Evolutionary conservation across 129 eudicot species (phyloP).

Genomic region (Artemisia tridentata): DNA sequence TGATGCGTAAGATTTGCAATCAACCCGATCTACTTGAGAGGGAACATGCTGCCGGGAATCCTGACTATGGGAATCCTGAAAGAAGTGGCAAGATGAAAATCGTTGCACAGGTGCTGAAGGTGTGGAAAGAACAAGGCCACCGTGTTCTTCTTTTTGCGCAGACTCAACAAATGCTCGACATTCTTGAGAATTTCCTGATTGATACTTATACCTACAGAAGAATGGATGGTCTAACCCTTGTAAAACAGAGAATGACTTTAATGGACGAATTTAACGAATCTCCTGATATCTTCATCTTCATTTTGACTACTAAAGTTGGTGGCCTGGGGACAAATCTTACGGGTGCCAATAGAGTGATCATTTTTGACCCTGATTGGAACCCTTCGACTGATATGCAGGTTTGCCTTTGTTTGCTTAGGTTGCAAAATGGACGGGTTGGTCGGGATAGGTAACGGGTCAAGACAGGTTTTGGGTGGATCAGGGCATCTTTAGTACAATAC

Average conservation of each 20-base stretch:
- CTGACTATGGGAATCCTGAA: slow-evolving; percentile 85
- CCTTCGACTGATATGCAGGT: slow-evolving; percentile 99
- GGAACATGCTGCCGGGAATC: slow-evolving; percentile 69
- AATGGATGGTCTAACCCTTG: slow-evolving; percentile 94
- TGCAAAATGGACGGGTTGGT: not conserved
- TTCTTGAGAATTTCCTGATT: slow-evolving; percentile 69
- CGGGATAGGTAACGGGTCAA: no score
- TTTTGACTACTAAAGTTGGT: slow-evolving; percentile 94
- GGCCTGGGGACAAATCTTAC: slow-evolving; percentile 94
- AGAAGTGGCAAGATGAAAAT: slow-evolving; percentile 96
- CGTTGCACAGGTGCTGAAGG: slow-evolving; percentile 70
- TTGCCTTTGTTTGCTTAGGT: slow-evolving; percentile 17
- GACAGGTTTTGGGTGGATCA: no score
- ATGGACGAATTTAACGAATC: slow-evolving; percentile 88
- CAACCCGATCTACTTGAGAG: slow-evolving; percentile 96
- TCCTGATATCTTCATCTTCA: slow-evolving; percentile 71
- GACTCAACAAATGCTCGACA: slow-evolving; percentile 97
- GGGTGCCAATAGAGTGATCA: slow-evolving; percentile 93
- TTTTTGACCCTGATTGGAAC: slow-evolving; percentile 98
- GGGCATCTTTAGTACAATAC: no score
- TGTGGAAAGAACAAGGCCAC: slow-evolving; percentile 93
- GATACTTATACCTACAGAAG: slow-evolving; percentile 64
- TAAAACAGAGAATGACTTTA: slow-evolving; percentile 75
- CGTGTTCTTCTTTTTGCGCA: slow-evolving; percentile 93
- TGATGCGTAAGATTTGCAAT: slow-evolving; percentile 95